A percentile compares a stretch with the other conserved stretches of the same genome.
Evolutionary conservation across 1,139 yeast genomes (phyloP).

Genomic region (Candida neerlandica): DNA sequence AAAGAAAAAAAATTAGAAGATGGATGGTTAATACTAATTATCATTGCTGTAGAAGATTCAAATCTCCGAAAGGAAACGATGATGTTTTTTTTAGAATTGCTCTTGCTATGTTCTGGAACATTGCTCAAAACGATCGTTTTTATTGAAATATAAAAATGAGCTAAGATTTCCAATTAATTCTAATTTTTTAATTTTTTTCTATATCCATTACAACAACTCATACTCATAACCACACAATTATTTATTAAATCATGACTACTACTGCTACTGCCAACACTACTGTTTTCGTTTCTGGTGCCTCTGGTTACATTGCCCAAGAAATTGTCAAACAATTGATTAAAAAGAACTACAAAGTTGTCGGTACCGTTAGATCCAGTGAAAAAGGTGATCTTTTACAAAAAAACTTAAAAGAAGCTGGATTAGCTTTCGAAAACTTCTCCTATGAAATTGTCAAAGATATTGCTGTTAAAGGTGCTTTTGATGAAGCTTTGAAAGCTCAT

Average conservation of each 20-base stretch:
- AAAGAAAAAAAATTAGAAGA: too few relatives aligned
- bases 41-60: too few relatives aligned
- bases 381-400: constrained; percentile 30
- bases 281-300: constrained; percentile 40
- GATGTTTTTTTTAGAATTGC: too few relatives aligned
- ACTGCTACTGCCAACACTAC: constrained; percentile 7
- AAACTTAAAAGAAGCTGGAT: constrained; percentile 1
- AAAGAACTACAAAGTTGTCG: constrained; percentile 32
- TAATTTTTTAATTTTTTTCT: neutral
- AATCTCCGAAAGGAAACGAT: too few relatives aligned
- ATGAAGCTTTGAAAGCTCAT: constrained; percentile 29
- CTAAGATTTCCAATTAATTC: neutral
- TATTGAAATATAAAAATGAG: neutral
- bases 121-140: neutral
- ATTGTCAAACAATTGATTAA: constrained; percentile 25
- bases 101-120: neutral
- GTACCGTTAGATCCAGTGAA: constrained; percentile 34
- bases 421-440: neutral
- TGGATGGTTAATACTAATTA: too few relatives aligned
- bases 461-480: constrained; percentile 31
- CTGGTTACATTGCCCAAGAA: constrained; percentile 38
- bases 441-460: constrained; percentile 31
- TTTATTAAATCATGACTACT: neutral
- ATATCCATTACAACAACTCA: neutral
- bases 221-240: neutral